Evolutionary conservation across 306 rosid species (phyloP).

Genomic region (Trifolium dubium): DNA sequence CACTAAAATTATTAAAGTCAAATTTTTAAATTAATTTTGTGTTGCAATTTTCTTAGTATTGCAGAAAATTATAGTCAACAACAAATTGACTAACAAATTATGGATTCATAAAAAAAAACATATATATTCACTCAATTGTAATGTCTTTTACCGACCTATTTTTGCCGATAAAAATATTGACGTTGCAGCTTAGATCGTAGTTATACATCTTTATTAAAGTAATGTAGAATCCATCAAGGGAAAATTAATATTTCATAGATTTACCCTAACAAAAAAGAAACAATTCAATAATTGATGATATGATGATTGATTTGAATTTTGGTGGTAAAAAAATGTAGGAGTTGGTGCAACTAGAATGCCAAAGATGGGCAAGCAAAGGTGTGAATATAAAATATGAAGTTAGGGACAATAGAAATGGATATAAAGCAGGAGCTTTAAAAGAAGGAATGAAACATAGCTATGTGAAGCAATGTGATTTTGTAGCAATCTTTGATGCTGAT

Average conservation of each 20-base stretch:
- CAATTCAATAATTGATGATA: not conserved
- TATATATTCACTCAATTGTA: not conserved
- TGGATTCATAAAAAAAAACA: too few relatives aligned
- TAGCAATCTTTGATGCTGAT: slow-evolving; percentile 92
- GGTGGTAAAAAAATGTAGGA: slow-evolving; percentile 53
- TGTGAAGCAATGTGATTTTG: slow-evolving; percentile 76
- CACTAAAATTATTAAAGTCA: not conserved
- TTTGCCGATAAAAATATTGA: not conserved
- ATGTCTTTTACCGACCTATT: not conserved
- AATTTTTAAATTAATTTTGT: not conserved
- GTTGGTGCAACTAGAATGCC: slow-evolving; percentile 90
- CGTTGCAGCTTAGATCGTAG: not conserved
- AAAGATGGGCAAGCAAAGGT: slow-evolving; percentile 95
- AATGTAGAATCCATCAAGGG: not conserved
- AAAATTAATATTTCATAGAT: not conserved
- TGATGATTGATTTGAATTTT: not conserved
- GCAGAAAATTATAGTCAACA: not conserved
- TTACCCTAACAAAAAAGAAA: not conserved
- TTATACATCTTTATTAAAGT: not conserved
- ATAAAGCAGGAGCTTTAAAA: slow-evolving; percentile 92
- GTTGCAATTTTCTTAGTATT: not conserved
- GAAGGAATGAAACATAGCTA: slow-evolving; percentile 89
- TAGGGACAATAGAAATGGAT: slow-evolving; percentile 84
- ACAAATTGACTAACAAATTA: not conserved
- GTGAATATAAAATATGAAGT: slow-evolving; percentile 87